A percentile compares a stretch with the other conserved stretches of the same genome.
These are phyloP conservation scores for Penicillium decumbens DNA, from an alignment of 2,329 filamentous ascomycete species.

Conservation along the genomic window DNA sequence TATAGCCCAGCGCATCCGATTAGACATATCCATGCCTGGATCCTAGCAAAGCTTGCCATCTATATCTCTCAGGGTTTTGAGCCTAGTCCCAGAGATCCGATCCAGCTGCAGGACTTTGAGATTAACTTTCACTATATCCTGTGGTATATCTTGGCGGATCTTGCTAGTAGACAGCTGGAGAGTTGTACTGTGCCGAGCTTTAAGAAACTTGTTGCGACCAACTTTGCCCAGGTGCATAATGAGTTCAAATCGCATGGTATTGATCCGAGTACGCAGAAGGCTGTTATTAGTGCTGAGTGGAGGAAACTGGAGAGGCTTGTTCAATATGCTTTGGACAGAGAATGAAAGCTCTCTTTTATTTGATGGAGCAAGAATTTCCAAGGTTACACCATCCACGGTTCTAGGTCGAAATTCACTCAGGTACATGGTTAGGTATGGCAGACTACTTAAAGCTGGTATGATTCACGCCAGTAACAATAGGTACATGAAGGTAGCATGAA, in stretches of 20 bases:
- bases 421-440: not conserved
- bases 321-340: constrained; percentile 21
- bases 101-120: constrained; percentile 20
- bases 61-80: constrained; percentile 25
- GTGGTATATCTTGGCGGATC: constrained; percentile 31
- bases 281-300: constrained; percentile 40
- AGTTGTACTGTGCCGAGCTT: constrained; percentile 32
- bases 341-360: not conserved
- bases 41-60: constrained; percentile 31
- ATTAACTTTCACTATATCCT: constrained; percentile 32
- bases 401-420: not conserved
- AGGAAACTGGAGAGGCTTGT: constrained; percentile 46
- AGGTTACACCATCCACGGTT: too few species aligned
- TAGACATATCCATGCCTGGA: constrained; percentile 47
- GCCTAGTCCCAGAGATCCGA: constrained; percentile 13
- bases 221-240: constrained; percentile 26
- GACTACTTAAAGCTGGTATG: not conserved
- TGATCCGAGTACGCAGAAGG: constrained; percentile 23
- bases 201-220: constrained; percentile 21
- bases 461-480: constrained; percentile 6
- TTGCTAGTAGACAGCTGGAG: constrained; percentile 23
- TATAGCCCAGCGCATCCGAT: constrained; percentile 52
- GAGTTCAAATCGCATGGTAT: constrained; percentile 26
- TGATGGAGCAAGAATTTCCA: too few species aligned
- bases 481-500: constrained; percentile 4